Evolutionary conservation across 176 grass and related monocot species (phyloP).

Genomic region (Cenchrus purpureus): DNA sequence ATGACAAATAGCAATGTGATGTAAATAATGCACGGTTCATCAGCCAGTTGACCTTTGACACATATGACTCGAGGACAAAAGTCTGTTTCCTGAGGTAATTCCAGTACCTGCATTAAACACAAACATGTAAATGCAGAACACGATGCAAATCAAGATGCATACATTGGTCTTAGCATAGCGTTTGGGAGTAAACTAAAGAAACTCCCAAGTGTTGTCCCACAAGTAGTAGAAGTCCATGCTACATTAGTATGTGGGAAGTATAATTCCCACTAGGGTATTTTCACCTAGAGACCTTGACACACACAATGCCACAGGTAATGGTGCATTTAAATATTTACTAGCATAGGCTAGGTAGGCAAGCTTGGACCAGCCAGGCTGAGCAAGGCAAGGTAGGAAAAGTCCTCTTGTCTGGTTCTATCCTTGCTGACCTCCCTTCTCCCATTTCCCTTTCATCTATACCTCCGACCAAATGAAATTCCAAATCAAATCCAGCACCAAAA

Average conservation of each 20-base stretch:
- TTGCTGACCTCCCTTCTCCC: too few species aligned
- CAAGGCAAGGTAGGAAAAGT: too few species aligned
- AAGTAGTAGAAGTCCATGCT: background rate
- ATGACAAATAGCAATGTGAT: conserved; percentile 92
- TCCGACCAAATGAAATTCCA: too few species aligned
- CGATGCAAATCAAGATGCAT: conserved; percentile 18
- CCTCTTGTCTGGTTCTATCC: too few species aligned
- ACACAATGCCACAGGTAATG: background rate
- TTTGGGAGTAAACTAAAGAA: conserved; percentile 2
- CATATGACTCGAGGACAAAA: conserved; percentile 99
- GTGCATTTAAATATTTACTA: too few species aligned
- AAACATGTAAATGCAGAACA: conserved; percentile 1
- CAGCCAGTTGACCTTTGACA: conserved; percentile 87
- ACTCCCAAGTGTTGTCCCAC: background rate
- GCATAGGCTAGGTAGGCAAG: too few species aligned
- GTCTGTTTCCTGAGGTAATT: conserved; percentile 99
- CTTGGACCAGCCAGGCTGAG: too few species aligned
- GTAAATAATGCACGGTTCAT: conserved; percentile 98
- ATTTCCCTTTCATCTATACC: too few species aligned
- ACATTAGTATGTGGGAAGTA: background rate
- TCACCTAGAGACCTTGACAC: background rate
- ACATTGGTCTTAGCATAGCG: background rate
- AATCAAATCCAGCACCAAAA: too few species aligned
- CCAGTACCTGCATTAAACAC: conserved; percentile 80
- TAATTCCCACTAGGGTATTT: background rate